Conservation (phyloP, 805 yeast genomes). For the Starmerella apis region DNA sequence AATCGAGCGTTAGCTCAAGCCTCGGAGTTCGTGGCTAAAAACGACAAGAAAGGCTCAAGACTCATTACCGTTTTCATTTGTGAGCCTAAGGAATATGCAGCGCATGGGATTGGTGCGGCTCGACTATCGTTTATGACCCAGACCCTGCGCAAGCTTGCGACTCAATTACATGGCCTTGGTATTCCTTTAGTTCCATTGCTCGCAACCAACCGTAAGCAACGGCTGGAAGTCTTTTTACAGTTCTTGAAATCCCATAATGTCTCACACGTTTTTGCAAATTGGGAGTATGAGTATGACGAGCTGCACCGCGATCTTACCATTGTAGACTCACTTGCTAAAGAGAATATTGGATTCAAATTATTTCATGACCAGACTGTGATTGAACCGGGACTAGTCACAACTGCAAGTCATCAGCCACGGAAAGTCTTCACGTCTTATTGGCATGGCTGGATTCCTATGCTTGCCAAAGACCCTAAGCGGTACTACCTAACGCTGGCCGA, state of each 20-base stretch:
- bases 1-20: slow-evolving; percentile 37
- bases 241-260: slow-evolving; percentile 29
- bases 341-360: slow-evolving; percentile 27
- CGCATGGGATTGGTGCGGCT: slow-evolving; percentile 38
- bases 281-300: slow-evolving; percentile 41
- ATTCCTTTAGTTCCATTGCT: slow-evolving; percentile 31
- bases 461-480: slow-evolving; percentile 24
- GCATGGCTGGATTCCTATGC: slow-evolving; percentile 33
- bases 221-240: slow-evolving; percentile 7
- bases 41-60: slow-evolving; percentile 26
- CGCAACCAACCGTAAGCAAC: slow-evolving; percentile 9
- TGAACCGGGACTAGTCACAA: slow-evolving; percentile 34
- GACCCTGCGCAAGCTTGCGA: slow-evolving; percentile 31
- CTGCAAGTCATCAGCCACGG: slow-evolving; percentile 34
- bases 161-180: slow-evolving; percentile 30
- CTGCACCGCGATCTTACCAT: slow-evolving; percentile 30
- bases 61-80: slow-evolving; percentile 37
- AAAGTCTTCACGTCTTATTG: slow-evolving; percentile 41
- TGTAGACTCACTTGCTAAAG: slow-evolving; percentile 17
- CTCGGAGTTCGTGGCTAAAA: slow-evolving; percentile 29
- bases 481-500: slow-evolving; percentile 3
- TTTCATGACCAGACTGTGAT: slow-evolving; percentile 38
- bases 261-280: slow-evolving; percentile 33
- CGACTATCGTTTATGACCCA: slow-evolving; percentile 36
- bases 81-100: slow-evolving; percentile 35